A percentile compares a stretch with the other conserved stretches of the same genome.
Conservation (phyloP, 768 basidiomycete genomes). For the Aureoboletus auriporus region DNA sequence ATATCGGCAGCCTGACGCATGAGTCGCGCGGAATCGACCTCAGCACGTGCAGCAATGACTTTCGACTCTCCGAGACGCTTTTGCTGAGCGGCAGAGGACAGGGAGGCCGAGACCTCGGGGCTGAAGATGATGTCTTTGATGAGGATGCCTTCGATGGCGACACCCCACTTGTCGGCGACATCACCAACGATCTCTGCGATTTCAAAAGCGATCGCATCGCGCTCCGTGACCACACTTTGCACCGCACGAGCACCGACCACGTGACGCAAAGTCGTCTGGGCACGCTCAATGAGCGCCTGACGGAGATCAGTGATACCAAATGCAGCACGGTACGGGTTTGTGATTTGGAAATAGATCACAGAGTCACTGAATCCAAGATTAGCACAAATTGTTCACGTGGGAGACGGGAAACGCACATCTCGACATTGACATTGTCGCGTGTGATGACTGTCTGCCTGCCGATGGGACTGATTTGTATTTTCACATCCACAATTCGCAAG, state of each 20-base stretch:
- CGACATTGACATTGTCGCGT: slow-evolving; percentile 93
- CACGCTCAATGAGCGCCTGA: slow-evolving; percentile 77
- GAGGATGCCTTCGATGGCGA: slow-evolving; percentile 92
- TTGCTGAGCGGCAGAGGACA: slow-evolving; percentile 94
- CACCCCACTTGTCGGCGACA: slow-evolving; percentile 94
- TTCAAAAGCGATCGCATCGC: slow-evolving; percentile 93
- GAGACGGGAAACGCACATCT: slow-evolving; percentile 55
- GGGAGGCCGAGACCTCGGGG: slow-evolving; percentile 80
- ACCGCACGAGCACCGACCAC: slow-evolving; percentile 93
- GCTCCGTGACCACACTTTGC: slow-evolving; percentile 95
- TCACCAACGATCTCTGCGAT: slow-evolving; percentile 95
- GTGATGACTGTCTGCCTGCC: slow-evolving; percentile 90
- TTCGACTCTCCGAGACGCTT: slow-evolving; percentile 97
- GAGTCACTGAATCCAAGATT: slow-evolving; percentile 57
- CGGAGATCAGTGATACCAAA: slow-evolving; percentile 92
- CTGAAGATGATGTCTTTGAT: slow-evolving; percentile 95
- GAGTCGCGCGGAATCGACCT: slow-evolving; percentile 90
- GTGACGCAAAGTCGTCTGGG: slow-evolving; percentile 94
- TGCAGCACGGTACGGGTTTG: slow-evolving; percentile 87
- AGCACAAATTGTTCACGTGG: background rate
- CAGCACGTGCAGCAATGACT: slow-evolving; percentile 92
- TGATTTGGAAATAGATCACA: slow-evolving; percentile 90
- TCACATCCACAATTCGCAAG: slow-evolving; percentile 86
- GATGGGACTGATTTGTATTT: slow-evolving; percentile 90
- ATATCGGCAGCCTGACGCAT: slow-evolving; percentile 98